Evolutionary conservation across 805 yeast species (phyloP), one percentile per base, ranked within the genome.

Genomic region (Yarrowia yakushimensis): DNA sequence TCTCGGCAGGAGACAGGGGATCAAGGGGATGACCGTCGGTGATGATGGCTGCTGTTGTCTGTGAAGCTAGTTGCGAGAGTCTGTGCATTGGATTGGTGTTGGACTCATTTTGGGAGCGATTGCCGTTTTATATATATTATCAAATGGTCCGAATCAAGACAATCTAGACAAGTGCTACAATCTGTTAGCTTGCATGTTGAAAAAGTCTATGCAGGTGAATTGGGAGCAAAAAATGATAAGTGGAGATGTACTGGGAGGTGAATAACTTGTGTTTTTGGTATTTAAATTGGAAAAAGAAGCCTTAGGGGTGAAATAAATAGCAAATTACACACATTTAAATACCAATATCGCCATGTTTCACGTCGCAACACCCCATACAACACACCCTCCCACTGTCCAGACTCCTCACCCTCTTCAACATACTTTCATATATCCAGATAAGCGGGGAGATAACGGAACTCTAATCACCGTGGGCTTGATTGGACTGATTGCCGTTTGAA

Each of bases 221-320:
- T 48, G 55, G 55, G 55, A 48, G 55, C 55, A 48, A 48, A 48
- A 48, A 48, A 48, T 48, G 55, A 48, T 48, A 48, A 46, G 27
- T n/a, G 52, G 33, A 23, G 50, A 25, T 9, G 2, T 13, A 8
- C 12, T 13, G 7, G 10, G 17, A 4, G 27, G 43, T 9, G 23
- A 13, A 15, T n/a, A 10, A 7, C 17, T 6, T n/a, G 17, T 5
- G 10, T 12, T 4, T 7, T 10, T 3, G 20, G 6, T 5, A 10
- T 3, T 5, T 3, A 10, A 31, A 13, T 13, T 13, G n/a, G 3
- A 31, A 31, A 6, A 4, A 13, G 34, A 13, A 31, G 17, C 17
- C 7, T 3, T 10, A 4, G 13, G n/a, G 2, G 7, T 4, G 17
- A 15, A 31, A 2, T 33, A 6, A 1, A 17, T 1, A 3, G 1